These are phyloP conservation scores for Neonectria punicea DNA, from an alignment of 2,329 filamentous ascomycete species.

Conservation along the genomic window DNA sequence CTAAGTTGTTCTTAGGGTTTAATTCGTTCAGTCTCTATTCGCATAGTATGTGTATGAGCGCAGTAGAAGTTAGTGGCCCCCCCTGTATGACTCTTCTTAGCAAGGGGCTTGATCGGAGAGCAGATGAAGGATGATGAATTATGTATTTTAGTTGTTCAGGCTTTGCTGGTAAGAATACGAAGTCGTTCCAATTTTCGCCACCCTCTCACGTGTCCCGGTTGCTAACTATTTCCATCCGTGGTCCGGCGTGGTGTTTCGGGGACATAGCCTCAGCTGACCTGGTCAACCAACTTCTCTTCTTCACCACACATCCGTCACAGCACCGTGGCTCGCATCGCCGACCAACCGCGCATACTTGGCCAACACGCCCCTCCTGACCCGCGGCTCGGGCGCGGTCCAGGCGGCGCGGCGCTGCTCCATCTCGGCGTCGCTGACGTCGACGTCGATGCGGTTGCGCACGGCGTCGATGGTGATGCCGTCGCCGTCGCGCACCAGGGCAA, in stretches of 20 bases:
- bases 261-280: too few relatives aligned
- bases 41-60: too few relatives aligned
- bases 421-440: constrained; percentile 75
- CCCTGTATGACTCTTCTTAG: too few relatives aligned
- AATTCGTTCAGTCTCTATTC: too few relatives aligned
- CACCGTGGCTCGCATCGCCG: constrained; percentile 90
- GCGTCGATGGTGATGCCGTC: constrained; percentile 90
- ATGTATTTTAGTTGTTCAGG: too few relatives aligned
- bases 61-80: too few relatives aligned
- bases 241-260: too few relatives aligned
- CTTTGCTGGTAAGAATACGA: too few relatives aligned
- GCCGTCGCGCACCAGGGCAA: constrained; percentile 82
- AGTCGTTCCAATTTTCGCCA: too few relatives aligned
- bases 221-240: too few relatives aligned
- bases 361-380: constrained; percentile 83
- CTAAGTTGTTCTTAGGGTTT: too few relatives aligned
- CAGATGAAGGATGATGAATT: background rate
- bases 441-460: constrained; percentile 78
- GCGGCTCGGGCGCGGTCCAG: constrained; percentile 78
- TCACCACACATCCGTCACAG: constrained; percentile 76
- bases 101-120: background rate
- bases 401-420: constrained; percentile 69
- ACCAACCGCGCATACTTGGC: constrained; percentile 92
- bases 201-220: too few relatives aligned
- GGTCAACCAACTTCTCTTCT: background rate